These are phyloP conservation scores for Carex sylvatica DNA, from an alignment of 202 grass and related monocot species.

Conservation along the genomic window DNA sequence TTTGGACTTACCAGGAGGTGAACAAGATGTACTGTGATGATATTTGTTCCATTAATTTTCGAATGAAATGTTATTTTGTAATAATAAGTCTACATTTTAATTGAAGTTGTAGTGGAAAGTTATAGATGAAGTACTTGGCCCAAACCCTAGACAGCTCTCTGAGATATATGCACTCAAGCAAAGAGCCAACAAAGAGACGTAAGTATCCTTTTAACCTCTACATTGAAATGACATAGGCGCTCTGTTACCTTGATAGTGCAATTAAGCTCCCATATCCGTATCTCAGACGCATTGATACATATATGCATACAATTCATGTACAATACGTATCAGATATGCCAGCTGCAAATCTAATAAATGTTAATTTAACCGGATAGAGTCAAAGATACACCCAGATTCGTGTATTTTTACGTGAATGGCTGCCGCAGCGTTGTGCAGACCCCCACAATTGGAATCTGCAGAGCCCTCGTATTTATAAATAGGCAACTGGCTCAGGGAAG, in stretches of 20 bases:
- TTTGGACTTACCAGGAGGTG: neutral
- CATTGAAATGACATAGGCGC: neutral
- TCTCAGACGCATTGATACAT: neutral
- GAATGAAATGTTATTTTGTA: slow-evolving; percentile 22
- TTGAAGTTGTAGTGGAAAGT: slow-evolving; percentile 99
- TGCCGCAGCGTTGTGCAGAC: neutral
- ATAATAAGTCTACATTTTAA: slow-evolving; percentile 57
- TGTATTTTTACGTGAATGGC: neutral
- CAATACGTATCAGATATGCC: neutral
- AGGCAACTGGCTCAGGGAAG: neutral
- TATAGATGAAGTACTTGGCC: slow-evolving; percentile 86
- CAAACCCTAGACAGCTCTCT: slow-evolving; percentile 78
- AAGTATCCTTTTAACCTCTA: slow-evolving; percentile 34
- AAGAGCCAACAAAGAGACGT: slow-evolving; percentile 54
- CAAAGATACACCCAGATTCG: neutral
- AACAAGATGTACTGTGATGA: neutral
- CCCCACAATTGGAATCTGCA: neutral
- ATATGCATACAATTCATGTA: neutral
- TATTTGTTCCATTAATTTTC: neutral
- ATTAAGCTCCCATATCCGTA: neutral
- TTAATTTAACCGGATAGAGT: neutral
- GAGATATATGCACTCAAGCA: slow-evolving; percentile 86
- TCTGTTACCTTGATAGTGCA: neutral
- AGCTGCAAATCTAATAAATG: neutral
- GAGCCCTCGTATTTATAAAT: neutral